Evolutionary conservation across 2,329 filamentous ascomycete genomes (phyloP), one percentile per base, ranked within the genome.

Genomic region (Calonectria pteridis): DNA sequence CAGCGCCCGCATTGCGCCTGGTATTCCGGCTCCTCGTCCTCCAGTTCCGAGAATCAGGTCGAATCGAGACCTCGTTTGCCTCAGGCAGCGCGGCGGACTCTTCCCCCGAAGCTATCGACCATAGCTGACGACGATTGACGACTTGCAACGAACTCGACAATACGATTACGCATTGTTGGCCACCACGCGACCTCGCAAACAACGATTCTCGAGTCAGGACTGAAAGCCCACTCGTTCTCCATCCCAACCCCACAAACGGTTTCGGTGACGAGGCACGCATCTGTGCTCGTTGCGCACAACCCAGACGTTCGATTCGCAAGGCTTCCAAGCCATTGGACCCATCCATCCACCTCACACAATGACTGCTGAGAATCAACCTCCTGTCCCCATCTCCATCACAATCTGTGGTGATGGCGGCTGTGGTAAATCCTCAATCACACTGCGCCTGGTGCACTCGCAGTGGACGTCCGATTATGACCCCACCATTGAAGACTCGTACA

Each of bases 361-460:
- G 79, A 68, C 79, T 20, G 59, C 74, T 35, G 75, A 75, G 29
- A 63, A 75, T 58, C 79, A 80, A 59, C 76, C 79, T 33, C 88
- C 89, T 0, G 85, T 91, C 23, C 90, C 90, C 74, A 92, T 93
- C 81, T 89, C 92, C 76, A 95, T 96, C 82, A 96, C 94, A 71
- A 94, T 97, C 84, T 96, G 94, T 86, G 94, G 94, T 82, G 94
- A 96, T 83, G 94, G 94, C 81, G 94, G 94, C 74, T 95, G 93
- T 83, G 94, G 94, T 81, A 97, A 97, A 86, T 95, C 94, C 2
- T 95, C 93, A 77, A 96, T 97, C 82, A 96, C 94, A 20, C 88
- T 97, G 73, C 93, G 94, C 67, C 91, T 97, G 51, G 94, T 97
- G 68, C 92, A 94, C 80, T 94, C 92, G 74, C 91, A 94, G 86